A percentile compares a stretch with the other conserved stretches of the same genome.
phyloP scores from a whole-genome alignment of 345 rosid species.

The Schrenkiella parvula region DNA sequence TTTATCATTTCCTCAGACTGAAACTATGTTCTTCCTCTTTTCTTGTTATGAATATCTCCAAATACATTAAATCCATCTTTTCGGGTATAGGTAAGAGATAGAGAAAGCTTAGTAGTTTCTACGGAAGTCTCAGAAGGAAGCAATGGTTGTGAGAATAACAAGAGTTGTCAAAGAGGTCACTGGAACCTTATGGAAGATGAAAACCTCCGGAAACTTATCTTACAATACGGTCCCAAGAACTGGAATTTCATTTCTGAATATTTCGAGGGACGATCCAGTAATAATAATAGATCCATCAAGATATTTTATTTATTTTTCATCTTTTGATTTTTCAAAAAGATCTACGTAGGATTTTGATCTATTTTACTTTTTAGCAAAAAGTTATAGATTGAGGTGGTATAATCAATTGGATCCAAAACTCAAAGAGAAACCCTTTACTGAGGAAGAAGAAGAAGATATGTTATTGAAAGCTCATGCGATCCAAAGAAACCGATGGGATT shows the following conservation, averaged over 20 bases:
- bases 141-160: conserved; percentile 13
- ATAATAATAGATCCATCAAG: neutral
- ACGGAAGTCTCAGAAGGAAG: conserved; percentile 23
- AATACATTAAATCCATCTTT: neutral
- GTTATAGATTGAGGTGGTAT: conserved; percentile 58
- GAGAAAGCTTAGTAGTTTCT: neutral
- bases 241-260: conserved; percentile 49
- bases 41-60: neutral
- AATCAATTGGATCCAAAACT: conserved; percentile 56
- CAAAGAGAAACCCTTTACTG: conserved; percentile 43
- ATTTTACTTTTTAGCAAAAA: conserved; percentile 35
- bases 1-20: neutral
- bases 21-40: neutral
- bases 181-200: conserved; percentile 47
- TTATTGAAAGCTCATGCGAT: conserved; percentile 41
- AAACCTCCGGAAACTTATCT: conserved; percentile 38
- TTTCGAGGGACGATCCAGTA: conserved; percentile 49
- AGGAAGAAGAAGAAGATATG: conserved; percentile 49
- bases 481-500: conserved; percentile 55
- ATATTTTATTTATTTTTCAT: neutral
- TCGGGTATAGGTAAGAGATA: neutral
- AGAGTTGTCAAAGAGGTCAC: conserved; percentile 40
- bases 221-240: conserved; percentile 40
- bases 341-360: neutral
- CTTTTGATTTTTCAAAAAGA: neutral